phyloP scores from a whole-genome alignment of 1,284 basidiomycete species.

The Coriolopsis trogii region DNA sequence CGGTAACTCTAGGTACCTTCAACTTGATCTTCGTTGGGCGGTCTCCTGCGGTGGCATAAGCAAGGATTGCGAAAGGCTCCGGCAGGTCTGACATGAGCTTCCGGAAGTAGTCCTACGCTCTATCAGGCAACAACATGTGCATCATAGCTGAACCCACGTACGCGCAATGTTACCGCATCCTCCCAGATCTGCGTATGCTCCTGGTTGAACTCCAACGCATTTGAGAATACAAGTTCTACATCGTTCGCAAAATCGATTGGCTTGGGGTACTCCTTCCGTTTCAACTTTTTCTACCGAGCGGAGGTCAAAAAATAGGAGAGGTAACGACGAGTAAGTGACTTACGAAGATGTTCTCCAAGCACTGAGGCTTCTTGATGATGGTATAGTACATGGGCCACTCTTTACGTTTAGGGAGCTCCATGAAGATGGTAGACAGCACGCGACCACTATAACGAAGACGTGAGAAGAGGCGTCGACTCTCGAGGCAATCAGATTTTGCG shows the following conservation, averaged over 20 bases:
- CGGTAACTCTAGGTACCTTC: conserved; percentile 50
- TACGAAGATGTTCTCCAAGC: conserved; percentile 81
- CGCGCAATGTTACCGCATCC: conserved; percentile 66
- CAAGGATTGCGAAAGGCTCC: conserved; percentile 57
- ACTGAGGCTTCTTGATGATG: conserved; percentile 81
- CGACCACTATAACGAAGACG: conserved; percentile 54
- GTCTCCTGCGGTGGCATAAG: conserved; percentile 49
- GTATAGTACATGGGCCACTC: conserved; percentile 87
- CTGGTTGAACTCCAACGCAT: conserved; percentile 82
- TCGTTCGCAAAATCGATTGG: conserved; percentile 80
- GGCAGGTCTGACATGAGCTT: conserved; percentile 78
- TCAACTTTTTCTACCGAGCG: conserved; percentile 64
- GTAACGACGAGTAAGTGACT: conserved; percentile 31
- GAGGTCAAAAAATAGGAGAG: too few species aligned
- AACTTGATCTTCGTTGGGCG: conserved; percentile 67
- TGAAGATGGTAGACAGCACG: conserved; percentile 75
- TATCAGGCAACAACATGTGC: not conserved
- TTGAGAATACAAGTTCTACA: conserved; percentile 89
- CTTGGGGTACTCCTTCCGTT: conserved; percentile 71
- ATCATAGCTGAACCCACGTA: conserved; percentile 35
- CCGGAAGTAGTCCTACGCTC: conserved; percentile 64
- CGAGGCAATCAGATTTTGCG: conserved; percentile 31
- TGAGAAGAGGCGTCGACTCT: not conserved
- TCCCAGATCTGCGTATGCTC: conserved; percentile 79
- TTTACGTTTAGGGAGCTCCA: conserved; percentile 80